These are phyloP conservation scores for Alternaria rosae DNA, from an alignment of 2,329 filamentous ascomycete species.

Conservation along the genomic window DNA sequence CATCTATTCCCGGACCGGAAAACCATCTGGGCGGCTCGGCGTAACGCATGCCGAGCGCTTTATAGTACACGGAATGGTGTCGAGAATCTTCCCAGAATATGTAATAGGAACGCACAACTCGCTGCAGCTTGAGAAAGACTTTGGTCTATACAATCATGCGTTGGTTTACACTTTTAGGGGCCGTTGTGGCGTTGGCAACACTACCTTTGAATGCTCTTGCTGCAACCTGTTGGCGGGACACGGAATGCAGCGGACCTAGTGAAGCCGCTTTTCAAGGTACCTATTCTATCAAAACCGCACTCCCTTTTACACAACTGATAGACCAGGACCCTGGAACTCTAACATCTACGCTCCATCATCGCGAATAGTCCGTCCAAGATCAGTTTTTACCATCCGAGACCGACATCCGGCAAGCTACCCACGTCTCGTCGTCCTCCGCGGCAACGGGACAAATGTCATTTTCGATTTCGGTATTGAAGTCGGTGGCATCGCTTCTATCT, in stretches of 20 bases:
- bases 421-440: constrained; percentile 40
- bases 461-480: constrained; percentile 68
- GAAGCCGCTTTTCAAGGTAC: constrained; percentile 57
- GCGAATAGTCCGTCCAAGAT: constrained; percentile 58
- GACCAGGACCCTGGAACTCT: constrained; percentile 61
- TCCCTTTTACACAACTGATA: neutral
- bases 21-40: constrained; percentile 3
- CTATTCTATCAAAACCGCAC: neutral
- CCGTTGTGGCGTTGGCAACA: neutral
- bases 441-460: constrained; percentile 62
- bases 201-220: neutral
- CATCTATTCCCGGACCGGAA: constrained; percentile 8
- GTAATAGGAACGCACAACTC: neutral
- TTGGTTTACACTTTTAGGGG: neutral
- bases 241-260: constrained; percentile 60
- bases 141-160: neutral
- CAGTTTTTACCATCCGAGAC: constrained; percentile 50
- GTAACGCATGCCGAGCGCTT: constrained; percentile 4
- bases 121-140: neutral
- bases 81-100: neutral
- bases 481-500: constrained; percentile 63
- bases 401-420: constrained; percentile 34
- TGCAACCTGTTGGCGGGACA: constrained; percentile 62
- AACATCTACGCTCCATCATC: constrained; percentile 65
- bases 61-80: neutral